These are phyloP conservation scores for Nicotiana attenuata DNA, from an alignment of 257 asterid genomes.

Conservation along the genomic window DNA sequence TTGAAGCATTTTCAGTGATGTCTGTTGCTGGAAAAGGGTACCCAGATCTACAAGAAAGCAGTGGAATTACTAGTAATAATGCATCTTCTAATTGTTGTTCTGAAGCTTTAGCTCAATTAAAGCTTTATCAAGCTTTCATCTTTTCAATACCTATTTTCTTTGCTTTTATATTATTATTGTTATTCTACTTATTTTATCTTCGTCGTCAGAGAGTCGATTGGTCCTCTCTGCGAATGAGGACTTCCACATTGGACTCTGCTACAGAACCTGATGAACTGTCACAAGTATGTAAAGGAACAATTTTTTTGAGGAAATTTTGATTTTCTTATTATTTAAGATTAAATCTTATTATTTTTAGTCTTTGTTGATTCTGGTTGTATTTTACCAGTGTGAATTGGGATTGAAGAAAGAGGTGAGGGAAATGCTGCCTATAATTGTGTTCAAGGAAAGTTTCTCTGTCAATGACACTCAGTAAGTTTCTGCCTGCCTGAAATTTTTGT, in stretches of 20 bases:
- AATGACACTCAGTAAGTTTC: constrained; percentile 57
- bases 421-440: constrained; percentile 75
- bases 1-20: neutral
- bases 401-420: constrained; percentile 76
- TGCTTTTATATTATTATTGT: constrained; percentile 51
- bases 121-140: constrained; percentile 71
- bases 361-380: neutral
- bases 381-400: constrained; percentile 63
- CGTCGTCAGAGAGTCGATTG: constrained; percentile 66
- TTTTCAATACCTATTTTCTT: constrained; percentile 69
- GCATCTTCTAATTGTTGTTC: constrained; percentile 19
- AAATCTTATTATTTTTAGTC: neutral
- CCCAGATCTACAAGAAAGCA: constrained; percentile 1
- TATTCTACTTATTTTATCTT: constrained; percentile 64
- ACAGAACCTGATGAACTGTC: constrained; percentile 30
- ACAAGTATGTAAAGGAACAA: constrained; percentile 23
- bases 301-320: neutral
- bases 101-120: constrained; percentile 42
- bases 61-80: neutral
- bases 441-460: constrained; percentile 69
- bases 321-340: neutral
- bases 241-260: constrained; percentile 19
- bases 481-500: neutral
- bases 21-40: constrained; percentile 9
- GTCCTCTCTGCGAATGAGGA: constrained; percentile 63